Conservation (phyloP, 2,329 filamentous ascomycete genomes). For the Lachnellula occidentalis region DNA sequence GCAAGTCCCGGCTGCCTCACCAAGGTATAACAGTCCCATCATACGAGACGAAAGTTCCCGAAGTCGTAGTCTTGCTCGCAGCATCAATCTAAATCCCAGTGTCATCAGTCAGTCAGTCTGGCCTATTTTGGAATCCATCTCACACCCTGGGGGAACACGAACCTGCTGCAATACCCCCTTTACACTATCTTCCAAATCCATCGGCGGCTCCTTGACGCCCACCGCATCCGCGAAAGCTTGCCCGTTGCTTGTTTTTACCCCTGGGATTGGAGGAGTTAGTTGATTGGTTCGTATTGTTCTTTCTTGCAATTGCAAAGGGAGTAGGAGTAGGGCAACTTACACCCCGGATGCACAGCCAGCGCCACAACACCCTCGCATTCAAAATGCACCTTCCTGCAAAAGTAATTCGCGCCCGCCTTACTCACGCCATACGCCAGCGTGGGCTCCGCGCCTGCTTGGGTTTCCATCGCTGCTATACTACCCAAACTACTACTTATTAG, state of each 20-base stretch:
- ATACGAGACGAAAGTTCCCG: slow-evolving; percentile 22
- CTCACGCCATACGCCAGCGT: slow-evolving; percentile 38
- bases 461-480: slow-evolving; percentile 19
- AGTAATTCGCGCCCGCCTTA: slow-evolving; percentile 37
- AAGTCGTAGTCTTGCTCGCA: slow-evolving; percentile 30
- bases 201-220: slow-evolving; percentile 32
- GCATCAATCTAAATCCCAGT: slow-evolving; percentile 31
- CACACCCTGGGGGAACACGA: too few species aligned
- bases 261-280: slow-evolving; percentile 18
- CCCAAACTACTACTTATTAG: slow-evolving; percentile 32
- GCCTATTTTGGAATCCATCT: too few species aligned
- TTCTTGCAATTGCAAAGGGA: too few species aligned
- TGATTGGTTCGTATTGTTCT: neutral
- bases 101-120: neutral
- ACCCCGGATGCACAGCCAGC: slow-evolving; percentile 30
- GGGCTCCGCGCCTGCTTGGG: neutral
- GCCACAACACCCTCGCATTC: slow-evolving; percentile 33
- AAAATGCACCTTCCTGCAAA: slow-evolving; percentile 34
- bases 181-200: slow-evolving; percentile 33
- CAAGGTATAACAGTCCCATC: slow-evolving; percentile 20
- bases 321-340: neutral
- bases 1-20: slow-evolving; percentile 5
- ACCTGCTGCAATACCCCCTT: slow-evolving; percentile 28
- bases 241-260: slow-evolving; percentile 40
- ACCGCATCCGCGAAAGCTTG: slow-evolving; percentile 30